Base-by-base conservation (phyloP, 2,329 filamentous ascomycete species). In the Gaeumannomyces sp. region DNA sequence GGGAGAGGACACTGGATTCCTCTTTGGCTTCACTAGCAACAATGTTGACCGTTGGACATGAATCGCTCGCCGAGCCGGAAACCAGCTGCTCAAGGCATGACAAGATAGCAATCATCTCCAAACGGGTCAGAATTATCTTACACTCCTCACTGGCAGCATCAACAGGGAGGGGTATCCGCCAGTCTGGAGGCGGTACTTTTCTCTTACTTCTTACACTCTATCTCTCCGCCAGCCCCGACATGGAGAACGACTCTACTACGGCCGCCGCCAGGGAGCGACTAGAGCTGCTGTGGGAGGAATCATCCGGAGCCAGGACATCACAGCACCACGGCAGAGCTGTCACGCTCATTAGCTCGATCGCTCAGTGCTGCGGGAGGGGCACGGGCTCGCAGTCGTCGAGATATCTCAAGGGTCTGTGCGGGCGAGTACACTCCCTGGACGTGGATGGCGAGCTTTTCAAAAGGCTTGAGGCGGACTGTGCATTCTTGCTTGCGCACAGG, bases 401-500 rank as follows among this genome's bases (percentile, higher is more conserved):
- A 22, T 74, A 80, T 64, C 72, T 81, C 33, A 69, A 73, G 8
- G 72, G 74, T 45, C 71, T 85, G 25, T 82, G 77, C 67, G 69
- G 71, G n/a, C 74, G 72, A 25, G 69, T 85, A 10, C 71, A 76
- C n/a, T 64, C 61, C 6, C 68, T 81, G 19, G 68, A 67, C 2
- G 67, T 80, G 6, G 71, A 73, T 4, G 67, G 67, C 13, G 72
- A 72, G 64, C 72, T 77, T 29, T 67, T 79, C 7, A 68, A 72
- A 35, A 76, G 74, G 27, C 71, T 85, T 45, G 76, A 76, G 35
- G 73, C 75, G 3, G 81, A 84, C 35, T 77, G 78, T 1, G 83
- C 83, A 0, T 84, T 85, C 68, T 71, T 79, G 35, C 72, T 85
- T 33, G 83, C 83, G 1, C 80, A 83, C 65, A 76, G 79, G 64